These are phyloP conservation scores for Arachnomyces sp. DNA, from an alignment of 2,329 filamentous ascomycete species.

Conservation along the genomic window DNA sequence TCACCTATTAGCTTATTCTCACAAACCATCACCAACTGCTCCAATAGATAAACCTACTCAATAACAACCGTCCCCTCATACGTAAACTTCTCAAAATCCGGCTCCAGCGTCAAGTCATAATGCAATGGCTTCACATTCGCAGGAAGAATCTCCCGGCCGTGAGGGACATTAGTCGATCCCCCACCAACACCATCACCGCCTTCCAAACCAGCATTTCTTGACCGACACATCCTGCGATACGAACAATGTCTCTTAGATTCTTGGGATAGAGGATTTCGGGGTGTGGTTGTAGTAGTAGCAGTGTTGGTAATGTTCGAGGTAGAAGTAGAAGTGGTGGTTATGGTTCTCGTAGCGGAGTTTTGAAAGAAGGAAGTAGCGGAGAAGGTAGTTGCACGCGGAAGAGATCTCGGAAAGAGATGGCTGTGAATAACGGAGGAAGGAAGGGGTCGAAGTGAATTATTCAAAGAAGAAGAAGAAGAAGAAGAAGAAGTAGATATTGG, in stretches of 20 bases:
- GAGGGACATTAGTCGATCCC: constrained; percentile 51
- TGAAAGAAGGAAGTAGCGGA: too few species aligned
- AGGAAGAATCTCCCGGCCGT: constrained; percentile 76
- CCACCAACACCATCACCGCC: constrained; percentile 39
- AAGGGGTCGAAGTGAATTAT: too few species aligned
- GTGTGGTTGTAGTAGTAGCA: too few species aligned
- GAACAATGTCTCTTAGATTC: constrained; percentile 58
- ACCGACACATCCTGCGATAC: constrained; percentile 68
- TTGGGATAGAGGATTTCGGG: constrained; percentile 19
- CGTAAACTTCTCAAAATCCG: constrained; percentile 78
- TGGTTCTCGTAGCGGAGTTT: too few species aligned
- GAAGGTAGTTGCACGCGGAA: too few species aligned
- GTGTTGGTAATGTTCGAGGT: too few species aligned
- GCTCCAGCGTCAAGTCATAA: constrained; percentile 87
- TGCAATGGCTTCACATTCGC: constrained; percentile 86
- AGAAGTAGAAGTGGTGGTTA: too few species aligned
- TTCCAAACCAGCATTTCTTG: constrained; percentile 39
- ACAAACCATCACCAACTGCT: neutral
- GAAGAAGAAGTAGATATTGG: too few species aligned
- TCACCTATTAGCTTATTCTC: constrained; percentile 7
- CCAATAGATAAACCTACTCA: constrained; percentile 46
- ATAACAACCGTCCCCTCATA: constrained; percentile 80
- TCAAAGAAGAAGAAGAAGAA: too few species aligned
- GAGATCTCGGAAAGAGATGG: too few species aligned
- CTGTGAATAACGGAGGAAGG: too few species aligned